These are phyloP conservation scores for Baorangia bicolor DNA, from an alignment of 768 basidiomycete species.

Conservation along the genomic window DNA sequence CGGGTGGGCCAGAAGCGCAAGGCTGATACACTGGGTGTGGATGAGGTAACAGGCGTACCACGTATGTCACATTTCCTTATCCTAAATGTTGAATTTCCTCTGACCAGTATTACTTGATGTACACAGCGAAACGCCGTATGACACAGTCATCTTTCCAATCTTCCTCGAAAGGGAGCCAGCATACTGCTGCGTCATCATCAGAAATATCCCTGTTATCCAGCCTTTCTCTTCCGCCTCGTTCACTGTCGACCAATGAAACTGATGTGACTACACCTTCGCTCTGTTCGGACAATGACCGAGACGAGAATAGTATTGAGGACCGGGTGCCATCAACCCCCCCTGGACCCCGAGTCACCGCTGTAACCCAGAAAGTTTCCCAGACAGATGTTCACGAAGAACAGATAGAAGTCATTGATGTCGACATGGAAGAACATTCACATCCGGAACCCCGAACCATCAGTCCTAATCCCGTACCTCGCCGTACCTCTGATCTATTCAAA, in stretches of 20 bases:
- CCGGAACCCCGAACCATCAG: slow-evolving; percentile 8
- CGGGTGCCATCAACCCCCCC: slow-evolving; percentile 51
- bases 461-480: slow-evolving; percentile 12
- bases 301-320: slow-evolving; percentile 50
- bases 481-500: slow-evolving; percentile 45
- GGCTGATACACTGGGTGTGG: slow-evolving; percentile 20
- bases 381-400: slow-evolving; percentile 3
- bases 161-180: slow-evolving; percentile 21
- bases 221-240: slow-evolving; percentile 16
- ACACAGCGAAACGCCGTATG: slow-evolving; percentile 39
- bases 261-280: slow-evolving; percentile 64
- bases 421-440: slow-evolving; percentile 31
- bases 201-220: slow-evolving; percentile 27
- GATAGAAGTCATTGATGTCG: slow-evolving; percentile 38
- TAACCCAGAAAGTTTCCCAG: neutral
- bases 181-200: slow-evolving; percentile 13
- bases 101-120: slow-evolving; percentile 14
- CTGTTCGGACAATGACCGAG: slow-evolving; percentile 68
- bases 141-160: slow-evolving; percentile 30
- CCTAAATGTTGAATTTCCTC: neutral
- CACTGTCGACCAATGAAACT: slow-evolving; percentile 37
- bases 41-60: slow-evolving; percentile 30
- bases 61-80: slow-evolving; percentile 30
- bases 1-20: slow-evolving; percentile 33
- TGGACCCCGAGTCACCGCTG: slow-evolving; percentile 26